Percentiles rank a stretch among this genome's conserved stretches.
Evolutionary conservation across 2,329 filamentous ascomycete species (phyloP).

Genomic region (Aspergillus tamarii): DNA sequence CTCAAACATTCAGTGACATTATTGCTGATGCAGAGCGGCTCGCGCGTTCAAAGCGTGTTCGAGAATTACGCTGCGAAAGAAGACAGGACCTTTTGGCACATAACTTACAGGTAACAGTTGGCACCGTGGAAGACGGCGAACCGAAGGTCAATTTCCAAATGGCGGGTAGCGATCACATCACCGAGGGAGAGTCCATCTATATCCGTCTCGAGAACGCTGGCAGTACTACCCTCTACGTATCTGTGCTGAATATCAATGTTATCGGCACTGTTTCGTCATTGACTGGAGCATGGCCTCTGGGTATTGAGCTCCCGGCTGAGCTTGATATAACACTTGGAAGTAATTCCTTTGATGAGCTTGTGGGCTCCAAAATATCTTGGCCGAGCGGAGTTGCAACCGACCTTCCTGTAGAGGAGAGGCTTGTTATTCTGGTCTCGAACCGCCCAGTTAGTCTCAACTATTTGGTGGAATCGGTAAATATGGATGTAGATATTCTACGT

Average conservation of each 20-base stretch:
- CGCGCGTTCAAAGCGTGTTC: background rate
- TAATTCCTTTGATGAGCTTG: background rate
- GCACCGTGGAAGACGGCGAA: background rate
- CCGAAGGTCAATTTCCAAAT: background rate
- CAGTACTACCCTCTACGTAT: background rate
- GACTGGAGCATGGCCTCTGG: background rate
- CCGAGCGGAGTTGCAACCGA: background rate
- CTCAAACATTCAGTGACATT: constrained; percentile 2
- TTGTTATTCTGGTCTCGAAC: background rate
- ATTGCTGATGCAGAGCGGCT: background rate
- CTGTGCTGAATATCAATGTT: constrained; percentile 4
- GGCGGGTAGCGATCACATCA: background rate
- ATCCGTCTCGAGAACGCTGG: constrained; percentile 3
- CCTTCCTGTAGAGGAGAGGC: background rate
- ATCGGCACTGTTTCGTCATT: background rate
- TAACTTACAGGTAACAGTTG: background rate
- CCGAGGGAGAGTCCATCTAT: background rate
- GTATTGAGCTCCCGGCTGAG: background rate
- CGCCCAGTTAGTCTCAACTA: background rate
- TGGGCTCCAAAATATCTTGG: background rate
- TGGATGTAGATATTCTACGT: background rate
- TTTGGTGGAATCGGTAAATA: background rate
- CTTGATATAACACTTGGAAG: background rate
- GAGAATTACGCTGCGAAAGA: background rate
- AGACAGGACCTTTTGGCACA: background rate